These are phyloP conservation scores for Cenchrus fungigraminus DNA, from an alignment of 176 grass and related monocot species.

Conservation along the genomic window DNA sequence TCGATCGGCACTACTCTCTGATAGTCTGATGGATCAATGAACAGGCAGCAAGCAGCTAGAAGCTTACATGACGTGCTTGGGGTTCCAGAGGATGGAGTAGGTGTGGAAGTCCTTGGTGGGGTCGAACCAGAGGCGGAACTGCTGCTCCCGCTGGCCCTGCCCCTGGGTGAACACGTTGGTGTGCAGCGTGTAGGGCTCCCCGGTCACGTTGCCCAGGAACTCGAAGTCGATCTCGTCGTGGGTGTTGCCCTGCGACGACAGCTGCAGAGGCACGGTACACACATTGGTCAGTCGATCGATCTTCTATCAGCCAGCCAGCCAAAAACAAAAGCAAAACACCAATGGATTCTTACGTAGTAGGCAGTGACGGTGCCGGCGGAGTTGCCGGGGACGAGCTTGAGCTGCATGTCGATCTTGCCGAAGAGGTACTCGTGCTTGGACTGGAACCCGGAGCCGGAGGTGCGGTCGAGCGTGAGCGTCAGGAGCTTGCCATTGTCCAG, in stretches of 20 bases:
- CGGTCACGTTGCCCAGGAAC: constrained; percentile 83
- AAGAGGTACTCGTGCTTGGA: constrained; percentile 83
- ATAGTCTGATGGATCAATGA: too few relatives aligned
- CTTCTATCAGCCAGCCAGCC: too few relatives aligned
- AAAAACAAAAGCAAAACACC: too few relatives aligned
- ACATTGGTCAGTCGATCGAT: too few relatives aligned
- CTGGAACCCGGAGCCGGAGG: constrained; percentile 82
- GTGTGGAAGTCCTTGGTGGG: constrained; percentile 89
- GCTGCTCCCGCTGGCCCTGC: constrained; percentile 77
- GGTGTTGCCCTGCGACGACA: constrained; percentile 71
- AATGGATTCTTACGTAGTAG: constrained; percentile 48
- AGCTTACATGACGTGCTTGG: constrained; percentile 80
- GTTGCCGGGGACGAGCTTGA: constrained; percentile 82
- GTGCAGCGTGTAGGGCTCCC: constrained; percentile 80
- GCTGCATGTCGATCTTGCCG: constrained; percentile 95
- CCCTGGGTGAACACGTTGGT: constrained; percentile 90
- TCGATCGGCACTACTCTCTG: not conserved
- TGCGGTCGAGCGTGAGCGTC: constrained; percentile 64
- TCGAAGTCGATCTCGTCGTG: constrained; percentile 95
- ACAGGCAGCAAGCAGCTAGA: too few relatives aligned
- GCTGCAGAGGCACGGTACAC: not conserved
- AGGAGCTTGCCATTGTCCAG: constrained; percentile 57
- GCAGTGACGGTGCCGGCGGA: constrained; percentile 90
- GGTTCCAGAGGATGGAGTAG: constrained; percentile 94
- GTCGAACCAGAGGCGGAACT: constrained; percentile 90